Conservation (phyloP, 441 rosid species). For the Geranium incanum region DNA sequence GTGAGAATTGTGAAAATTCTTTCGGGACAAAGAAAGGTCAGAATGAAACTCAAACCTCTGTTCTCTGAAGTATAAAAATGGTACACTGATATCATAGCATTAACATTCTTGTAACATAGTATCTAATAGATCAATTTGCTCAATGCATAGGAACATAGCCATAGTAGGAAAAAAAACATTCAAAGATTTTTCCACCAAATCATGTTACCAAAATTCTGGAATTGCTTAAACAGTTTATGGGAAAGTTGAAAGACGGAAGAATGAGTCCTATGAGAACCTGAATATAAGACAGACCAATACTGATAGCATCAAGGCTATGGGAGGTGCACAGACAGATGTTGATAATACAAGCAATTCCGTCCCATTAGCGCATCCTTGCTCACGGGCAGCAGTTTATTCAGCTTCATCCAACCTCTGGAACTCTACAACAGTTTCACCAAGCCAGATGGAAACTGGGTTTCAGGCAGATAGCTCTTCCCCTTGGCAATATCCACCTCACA, state of each 20-base stretch:
- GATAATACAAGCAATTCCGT: conserved; percentile 18
- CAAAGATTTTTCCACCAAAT: background rate
- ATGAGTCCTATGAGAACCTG: conserved; percentile 20
- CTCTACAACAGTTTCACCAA: background rate
- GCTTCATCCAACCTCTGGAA: background rate
- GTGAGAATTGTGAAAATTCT: conserved; percentile 38
- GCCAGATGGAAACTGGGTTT: conserved; percentile 7
- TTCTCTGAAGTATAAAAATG: background rate
- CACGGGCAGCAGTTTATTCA: conserved; percentile 17
- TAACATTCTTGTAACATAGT: background rate
- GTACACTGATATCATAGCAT: background rate
- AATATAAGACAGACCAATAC: conserved; percentile 4
- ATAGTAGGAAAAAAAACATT: too few species aligned
- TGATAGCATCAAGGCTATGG: conserved; percentile 6
- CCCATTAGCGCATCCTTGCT: conserved; percentile 20
- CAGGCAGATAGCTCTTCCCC: conserved; percentile 16
- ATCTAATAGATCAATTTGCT: too few species aligned
- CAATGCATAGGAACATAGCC: too few species aligned
- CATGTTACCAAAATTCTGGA: background rate
- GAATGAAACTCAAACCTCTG: background rate
- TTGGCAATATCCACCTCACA: conserved; percentile 16
- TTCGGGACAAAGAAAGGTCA: conserved; percentile 40
- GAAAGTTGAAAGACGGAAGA: conserved; percentile 22
- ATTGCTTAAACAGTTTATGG: conserved; percentile 21
- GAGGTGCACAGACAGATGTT: conserved; percentile 22